Percentiles rank a stretch among this genome's conserved stretches.
These are phyloP conservation scores for Arctium lappa DNA, from an alignment of 129 eudicot genomes.

Conservation along the genomic window DNA sequence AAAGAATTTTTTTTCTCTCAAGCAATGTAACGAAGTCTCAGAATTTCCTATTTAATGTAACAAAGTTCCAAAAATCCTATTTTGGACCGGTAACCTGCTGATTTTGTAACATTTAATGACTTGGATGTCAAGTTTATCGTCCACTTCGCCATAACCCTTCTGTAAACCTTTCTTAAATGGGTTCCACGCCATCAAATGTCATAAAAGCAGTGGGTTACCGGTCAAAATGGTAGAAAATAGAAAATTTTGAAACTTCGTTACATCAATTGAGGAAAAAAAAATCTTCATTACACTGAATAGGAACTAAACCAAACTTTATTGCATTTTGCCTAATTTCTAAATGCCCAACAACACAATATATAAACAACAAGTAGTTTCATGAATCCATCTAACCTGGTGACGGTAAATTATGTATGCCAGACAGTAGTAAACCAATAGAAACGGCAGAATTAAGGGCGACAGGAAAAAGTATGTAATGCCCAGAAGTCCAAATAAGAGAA, in stretches of 20 bases:
- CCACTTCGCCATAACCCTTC: neutral
- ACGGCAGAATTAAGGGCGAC: conserved; percentile 84
- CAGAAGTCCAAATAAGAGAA: conserved; percentile 83
- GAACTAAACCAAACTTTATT: neutral
- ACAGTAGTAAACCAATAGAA: conserved; percentile 81
- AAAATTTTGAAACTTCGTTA: neutral
- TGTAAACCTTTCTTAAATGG: neutral
- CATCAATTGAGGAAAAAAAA: neutral
- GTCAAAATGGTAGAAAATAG: neutral
- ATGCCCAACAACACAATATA: neutral
- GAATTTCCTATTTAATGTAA: too few relatives aligned
- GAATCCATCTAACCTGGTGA: conserved; percentile 71
- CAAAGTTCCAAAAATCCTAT: neutral
- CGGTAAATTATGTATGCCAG: conserved; percentile 72
- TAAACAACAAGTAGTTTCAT: neutral
- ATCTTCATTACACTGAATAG: neutral
- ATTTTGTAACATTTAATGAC: neutral
- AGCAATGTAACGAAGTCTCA: neutral
- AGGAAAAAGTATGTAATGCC: conserved; percentile 86
- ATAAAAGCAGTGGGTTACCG: neutral
- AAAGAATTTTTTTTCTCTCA: neutral
- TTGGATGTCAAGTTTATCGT: neutral
- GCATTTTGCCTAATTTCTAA: neutral
- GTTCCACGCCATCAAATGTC: neutral
- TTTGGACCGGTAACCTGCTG: neutral